Evolutionary conservation across 257 asterid genomes (phyloP), one percentile per base, ranked within the genome.

Genomic region (Nicotiana undulata): DNA sequence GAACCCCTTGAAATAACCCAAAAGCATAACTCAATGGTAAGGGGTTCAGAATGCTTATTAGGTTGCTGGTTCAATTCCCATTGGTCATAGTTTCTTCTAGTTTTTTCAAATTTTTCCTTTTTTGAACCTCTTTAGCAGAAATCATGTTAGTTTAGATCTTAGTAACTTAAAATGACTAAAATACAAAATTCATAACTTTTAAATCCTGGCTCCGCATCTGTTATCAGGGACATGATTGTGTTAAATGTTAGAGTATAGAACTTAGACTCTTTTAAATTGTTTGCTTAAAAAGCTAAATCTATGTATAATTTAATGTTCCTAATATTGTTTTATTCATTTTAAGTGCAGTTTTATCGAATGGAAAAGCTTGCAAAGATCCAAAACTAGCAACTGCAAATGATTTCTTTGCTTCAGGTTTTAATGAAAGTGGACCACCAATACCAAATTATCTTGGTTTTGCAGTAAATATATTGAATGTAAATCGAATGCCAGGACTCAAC

Each of bases 401-500:
- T 60, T 78, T 78, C 74, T 78, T 37, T 37, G 26, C 72, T 1
- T 60, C 81, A 34, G 74, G 81, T 60, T 34, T 77, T 65, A 58
- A 77, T 46, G 56, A 4, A 12, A 63, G 56, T 60, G 81, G 81
- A 77, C 34, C 5, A 0, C 37, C 22, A 37, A 77, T 46, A 58
- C 70, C 56, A 20, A 77, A 34, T 32, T 53, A 34, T 32, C 70
- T 34, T 40, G 81, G 81, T 2, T 44, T 77, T 15, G n/a, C 58
- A 15, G 58, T 63, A 28, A 77, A 77, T 44, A 1, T 44, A 2
- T 26, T 77, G 26, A 63, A 77, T 11, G 81, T 59, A 59, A 7
- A 6, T 63, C 81, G 72, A 20, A 58, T 77, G 58, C 81, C 58
- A 12, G 81, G 81, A 46, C 81, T 77, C 18, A 77, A 77, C 81